These are phyloP conservation scores for Ceratobasidium sp. DNA, from an alignment of 1,284 basidiomycete species.

Conservation along the genomic window DNA sequence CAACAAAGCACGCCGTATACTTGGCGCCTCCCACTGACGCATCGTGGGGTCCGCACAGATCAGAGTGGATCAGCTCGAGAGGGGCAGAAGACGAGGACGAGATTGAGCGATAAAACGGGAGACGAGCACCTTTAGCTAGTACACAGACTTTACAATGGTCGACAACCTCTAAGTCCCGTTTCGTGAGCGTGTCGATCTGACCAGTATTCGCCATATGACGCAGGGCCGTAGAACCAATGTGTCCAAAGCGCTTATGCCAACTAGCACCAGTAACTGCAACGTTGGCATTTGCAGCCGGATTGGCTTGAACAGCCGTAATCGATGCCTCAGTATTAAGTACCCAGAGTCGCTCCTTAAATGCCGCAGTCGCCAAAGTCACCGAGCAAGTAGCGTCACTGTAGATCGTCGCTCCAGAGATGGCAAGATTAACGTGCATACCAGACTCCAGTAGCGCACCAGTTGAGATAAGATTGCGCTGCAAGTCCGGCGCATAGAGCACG, in stretches of 20 bases:
- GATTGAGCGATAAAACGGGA: slow-evolving; percentile 35
- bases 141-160: slow-evolving; percentile 46
- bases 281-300: neutral
- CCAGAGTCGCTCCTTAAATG: neutral
- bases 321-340: neutral
- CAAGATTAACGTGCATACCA: neutral
- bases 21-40: slow-evolving; percentile 48
- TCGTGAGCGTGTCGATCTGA: neutral
- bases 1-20: slow-evolving; percentile 55
- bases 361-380: neutral
- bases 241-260: neutral
- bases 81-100: neutral
- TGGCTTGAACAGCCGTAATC: neutral
- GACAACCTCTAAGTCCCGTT: neutral
- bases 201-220: neutral
- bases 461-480: neutral
- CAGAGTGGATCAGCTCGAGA: slow-evolving; percentile 53
- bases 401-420: neutral
- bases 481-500: neutral
- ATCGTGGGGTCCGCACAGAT: slow-evolving; percentile 52
- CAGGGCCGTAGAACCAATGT: neutral
- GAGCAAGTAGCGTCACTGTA: neutral
- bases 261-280: neutral
- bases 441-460: neutral
- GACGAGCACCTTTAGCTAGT: slow-evolving; percentile 32